These are phyloP conservation scores for Podochytrium sp. DNA, from an alignment of 192 early-diverging fungal species.

Conservation along the genomic window DNA sequence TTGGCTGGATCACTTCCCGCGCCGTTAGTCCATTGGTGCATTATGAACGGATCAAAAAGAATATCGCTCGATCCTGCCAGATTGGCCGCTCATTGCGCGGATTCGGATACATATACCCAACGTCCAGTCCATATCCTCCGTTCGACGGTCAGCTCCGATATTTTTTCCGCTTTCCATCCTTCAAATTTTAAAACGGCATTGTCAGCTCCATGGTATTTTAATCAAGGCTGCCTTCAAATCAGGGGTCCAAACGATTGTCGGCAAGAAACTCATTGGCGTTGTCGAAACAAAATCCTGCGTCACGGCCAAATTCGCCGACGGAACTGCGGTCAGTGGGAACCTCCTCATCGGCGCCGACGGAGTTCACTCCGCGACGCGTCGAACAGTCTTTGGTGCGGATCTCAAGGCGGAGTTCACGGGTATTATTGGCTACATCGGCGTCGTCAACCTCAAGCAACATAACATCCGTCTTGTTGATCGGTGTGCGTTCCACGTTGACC, in stretches of 20 bases:
- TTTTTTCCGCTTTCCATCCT: no score
- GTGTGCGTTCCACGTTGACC: constrained; percentile 3
- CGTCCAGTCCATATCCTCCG: not conserved
- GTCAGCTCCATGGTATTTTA: not conserved
- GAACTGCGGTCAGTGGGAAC: not conserved
- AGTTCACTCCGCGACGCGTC: constrained; percentile 2
- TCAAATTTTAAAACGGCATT: no score
- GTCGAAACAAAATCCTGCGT: not conserved
- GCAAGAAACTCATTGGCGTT: no score
- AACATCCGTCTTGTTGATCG: not conserved
- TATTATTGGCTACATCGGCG: not conserved
- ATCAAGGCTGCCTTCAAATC: not conserved
- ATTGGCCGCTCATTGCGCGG: no score
- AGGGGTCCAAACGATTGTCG: not conserved
- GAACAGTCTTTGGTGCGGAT: constrained; percentile 34
- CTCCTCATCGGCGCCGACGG: constrained; percentile 27
- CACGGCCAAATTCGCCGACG: not conserved
- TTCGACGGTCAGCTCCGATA: not conserved
- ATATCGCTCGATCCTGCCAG: no score
- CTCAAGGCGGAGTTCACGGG: constrained; percentile 8
- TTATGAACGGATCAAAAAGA: no score
- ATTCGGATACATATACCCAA: not conserved
- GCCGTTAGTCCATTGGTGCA: no score
- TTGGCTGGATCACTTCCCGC: no score
- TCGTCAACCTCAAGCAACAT: no score